These are phyloP conservation scores for Starmerella sp. DNA, from an alignment of 805 yeast species.

Conservation along the genomic window DNA sequence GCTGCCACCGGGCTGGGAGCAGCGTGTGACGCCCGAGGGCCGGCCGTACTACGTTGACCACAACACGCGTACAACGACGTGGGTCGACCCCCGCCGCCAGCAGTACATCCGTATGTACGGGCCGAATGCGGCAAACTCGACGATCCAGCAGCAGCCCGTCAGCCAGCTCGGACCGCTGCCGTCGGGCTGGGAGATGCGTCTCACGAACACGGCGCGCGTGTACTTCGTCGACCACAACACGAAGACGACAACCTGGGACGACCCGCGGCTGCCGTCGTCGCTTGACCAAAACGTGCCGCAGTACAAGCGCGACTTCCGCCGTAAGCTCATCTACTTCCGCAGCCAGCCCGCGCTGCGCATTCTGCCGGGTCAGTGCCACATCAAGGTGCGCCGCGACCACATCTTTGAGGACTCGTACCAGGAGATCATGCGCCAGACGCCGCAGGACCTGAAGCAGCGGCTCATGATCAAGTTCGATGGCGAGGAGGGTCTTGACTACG, in stretches of 20 bases:
- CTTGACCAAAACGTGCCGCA: constrained; percentile 98
- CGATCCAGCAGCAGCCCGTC: constrained; percentile 95
- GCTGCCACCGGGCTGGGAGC: constrained; percentile 98
- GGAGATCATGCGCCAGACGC: constrained; percentile 97
- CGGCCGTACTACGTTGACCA: constrained; percentile 97
- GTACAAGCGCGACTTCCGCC: constrained; percentile 95
- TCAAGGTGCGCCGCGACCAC: constrained; percentile 92
- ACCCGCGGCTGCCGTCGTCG: constrained; percentile 94
- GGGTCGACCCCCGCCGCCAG: constrained; percentile 99
- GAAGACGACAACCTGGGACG: constrained; percentile 99
- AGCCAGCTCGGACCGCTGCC: constrained; percentile 97
- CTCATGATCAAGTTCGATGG: constrained; percentile 98
- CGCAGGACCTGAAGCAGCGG: constrained; percentile 94
- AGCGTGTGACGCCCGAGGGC: constrained; percentile 94
- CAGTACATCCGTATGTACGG: constrained; percentile 95
- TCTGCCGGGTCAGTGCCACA: constrained; percentile 96
- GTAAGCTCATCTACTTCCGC: constrained; percentile 94
- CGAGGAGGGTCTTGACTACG: constrained; percentile 98
- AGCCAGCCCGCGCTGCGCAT: constrained; percentile 97
- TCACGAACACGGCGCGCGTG: constrained; percentile 96
- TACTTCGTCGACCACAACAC: constrained; percentile 98
- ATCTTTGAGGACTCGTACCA: constrained; percentile 96
- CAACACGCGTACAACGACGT: constrained; percentile 97
- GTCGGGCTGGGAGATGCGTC: constrained; percentile 99
- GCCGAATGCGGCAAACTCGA: constrained; percentile 53